Evolutionary conservation across 2,329 filamentous ascomycete genomes (phyloP), one percentile per base, ranked within the genome.

Genomic region (Biscogniauxia marginata): DNA sequence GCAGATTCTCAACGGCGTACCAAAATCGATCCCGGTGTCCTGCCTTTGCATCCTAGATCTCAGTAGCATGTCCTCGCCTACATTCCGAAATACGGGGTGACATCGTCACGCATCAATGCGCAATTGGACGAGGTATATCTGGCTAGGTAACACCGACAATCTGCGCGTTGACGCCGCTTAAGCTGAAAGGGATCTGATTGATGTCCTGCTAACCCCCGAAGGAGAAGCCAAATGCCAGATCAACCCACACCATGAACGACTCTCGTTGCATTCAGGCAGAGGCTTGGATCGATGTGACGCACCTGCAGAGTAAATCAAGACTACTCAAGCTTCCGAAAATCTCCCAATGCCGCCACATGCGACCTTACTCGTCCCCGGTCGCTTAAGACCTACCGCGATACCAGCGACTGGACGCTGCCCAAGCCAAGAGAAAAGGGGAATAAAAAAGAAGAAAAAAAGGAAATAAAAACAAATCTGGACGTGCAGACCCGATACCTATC

Each of bases 401-500:
- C 30, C n/a, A 39, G 30, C 13, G 30, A 39, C 30, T 39, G 13
- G 11, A 39, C 13, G 30, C 9, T 39, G 30, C 30, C 30, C 30
- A 39, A 39, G 30, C 30, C 30, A 39, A n/a, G 30, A 3, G 13
- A 9, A 39, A 16, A 39, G 30, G 30, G 30, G 9, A 11, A 8
- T 5, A 11, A 3, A 11, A 9, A 8, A 39, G 3, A 11, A 9
- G 5, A 39, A 39, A 39, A 39, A 2, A 39, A 16, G 6, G 30
- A n/a, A 16, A n/a, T 4, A 39, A 39, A 39, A 16, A n/a, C n/a
- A 39, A 1, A 39, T 39, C 30, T 16, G 30, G 6, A 16, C 13
- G 9, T 39, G 30, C n/a, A 56, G 58, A 64, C 64, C 65, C 65
- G 62, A 63, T 50, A 52, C 49, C 23, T 55, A 52, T 54, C 60